These are phyloP conservation scores for Melanogaster broomeanus DNA, from an alignment of 768 basidiomycete genomes.

Conservation along the genomic window DNA sequence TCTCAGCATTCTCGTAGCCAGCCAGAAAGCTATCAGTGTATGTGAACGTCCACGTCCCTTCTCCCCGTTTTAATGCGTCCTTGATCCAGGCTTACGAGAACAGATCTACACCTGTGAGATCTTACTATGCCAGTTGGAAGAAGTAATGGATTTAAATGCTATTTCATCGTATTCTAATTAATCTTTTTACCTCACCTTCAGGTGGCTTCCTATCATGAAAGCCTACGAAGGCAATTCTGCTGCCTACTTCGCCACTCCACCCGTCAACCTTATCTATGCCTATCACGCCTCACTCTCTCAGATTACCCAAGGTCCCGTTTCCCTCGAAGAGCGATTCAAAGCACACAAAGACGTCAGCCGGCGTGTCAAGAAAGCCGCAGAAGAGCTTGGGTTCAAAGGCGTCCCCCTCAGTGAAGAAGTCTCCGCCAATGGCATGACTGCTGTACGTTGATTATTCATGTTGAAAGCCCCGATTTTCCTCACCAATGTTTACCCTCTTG, in stretches of 20 bases:
- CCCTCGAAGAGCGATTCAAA: conserved; percentile 77
- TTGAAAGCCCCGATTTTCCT: too few species aligned
- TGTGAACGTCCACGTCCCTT: background rate
- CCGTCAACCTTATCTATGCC: conserved; percentile 92
- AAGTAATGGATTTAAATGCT: conserved; percentile 46
- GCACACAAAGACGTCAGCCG: conserved; percentile 70
- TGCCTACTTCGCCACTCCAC: conserved; percentile 94
- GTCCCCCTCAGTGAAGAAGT: conserved; percentile 62
- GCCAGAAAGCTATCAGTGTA: conserved; percentile 75
- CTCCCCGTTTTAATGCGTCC: background rate
- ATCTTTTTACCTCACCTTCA: conserved; percentile 23
- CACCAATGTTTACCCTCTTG: background rate
- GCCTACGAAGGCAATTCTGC: conserved; percentile 82
- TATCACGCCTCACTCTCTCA: conserved; percentile 77
- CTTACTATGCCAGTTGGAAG: conserved; percentile 91
- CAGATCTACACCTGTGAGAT: conserved; percentile 52
- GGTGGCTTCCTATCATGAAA: conserved; percentile 93
- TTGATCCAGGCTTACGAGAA: conserved; percentile 9
- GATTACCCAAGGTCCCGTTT: conserved; percentile 62
- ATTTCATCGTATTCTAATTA: background rate
- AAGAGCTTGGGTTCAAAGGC: conserved; percentile 69
- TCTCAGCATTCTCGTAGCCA: conserved; percentile 82
- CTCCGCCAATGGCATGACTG: conserved; percentile 95
- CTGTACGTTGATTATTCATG: conserved; percentile 44
- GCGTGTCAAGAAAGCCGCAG: conserved; percentile 67